A percentile compares a stretch with the other conserved stretches of the same genome.
Conservation (phyloP, 441 rosid genomes). For the Erodium texanum region DNA sequence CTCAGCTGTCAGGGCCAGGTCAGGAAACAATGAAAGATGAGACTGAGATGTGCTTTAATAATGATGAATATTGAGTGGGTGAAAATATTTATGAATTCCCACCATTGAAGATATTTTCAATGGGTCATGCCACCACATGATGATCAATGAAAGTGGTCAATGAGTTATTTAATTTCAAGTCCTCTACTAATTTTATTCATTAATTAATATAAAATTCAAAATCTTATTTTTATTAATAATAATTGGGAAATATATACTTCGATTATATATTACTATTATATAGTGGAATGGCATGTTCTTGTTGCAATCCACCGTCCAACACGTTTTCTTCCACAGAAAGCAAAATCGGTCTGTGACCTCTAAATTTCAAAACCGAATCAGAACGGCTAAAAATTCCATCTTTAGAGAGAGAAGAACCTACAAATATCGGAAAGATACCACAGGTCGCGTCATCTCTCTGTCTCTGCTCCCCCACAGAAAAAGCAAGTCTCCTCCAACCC, state of each 20-base stretch:
- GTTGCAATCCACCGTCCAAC: not conserved
- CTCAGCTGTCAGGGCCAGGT: not conserved
- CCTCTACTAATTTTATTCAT: not conserved
- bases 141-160: not conserved
- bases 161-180: not conserved
- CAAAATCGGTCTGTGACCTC: not conserved
- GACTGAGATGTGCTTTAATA: not conserved
- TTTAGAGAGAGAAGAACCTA: not conserved
- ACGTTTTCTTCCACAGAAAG: not conserved
- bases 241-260: too few relatives aligned
- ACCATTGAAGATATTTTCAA: not conserved
- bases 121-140: not conserved
- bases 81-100: not conserved
- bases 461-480: not conserved
- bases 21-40: not conserved
- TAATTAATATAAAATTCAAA: too few relatives aligned
- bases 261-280: too few relatives aligned
- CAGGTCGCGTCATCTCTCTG: constrained; percentile 14
- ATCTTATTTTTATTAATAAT: too few relatives aligned
- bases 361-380: not conserved
- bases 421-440: not conserved
- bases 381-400: not conserved
- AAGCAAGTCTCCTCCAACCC: constrained; percentile 9
- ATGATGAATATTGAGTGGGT: not conserved
- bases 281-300: too few relatives aligned